Conservation (phyloP, 306 rosid genomes). For the Vigna reflexopilosa region DNA sequence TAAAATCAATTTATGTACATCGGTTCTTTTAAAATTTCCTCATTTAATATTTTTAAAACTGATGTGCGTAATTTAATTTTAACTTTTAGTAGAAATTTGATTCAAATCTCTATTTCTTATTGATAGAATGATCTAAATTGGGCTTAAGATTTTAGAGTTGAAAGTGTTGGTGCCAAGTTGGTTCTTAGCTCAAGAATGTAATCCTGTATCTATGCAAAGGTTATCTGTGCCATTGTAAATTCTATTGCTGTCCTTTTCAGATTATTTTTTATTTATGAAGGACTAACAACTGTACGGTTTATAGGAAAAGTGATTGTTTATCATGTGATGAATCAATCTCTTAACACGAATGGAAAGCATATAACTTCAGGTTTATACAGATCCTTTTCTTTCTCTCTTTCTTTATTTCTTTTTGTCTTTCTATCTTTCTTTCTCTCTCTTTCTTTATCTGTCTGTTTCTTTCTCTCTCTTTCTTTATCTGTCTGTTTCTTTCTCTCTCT, state of each 20-base stretch:
- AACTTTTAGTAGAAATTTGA: neutral
- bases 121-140: neutral
- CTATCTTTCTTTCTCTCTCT: too few species aligned
- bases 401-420: too few species aligned
- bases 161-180: conserved; percentile 27
- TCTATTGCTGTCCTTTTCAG: conserved; percentile 40
- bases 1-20: neutral
- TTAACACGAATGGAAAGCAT: conserved; percentile 16
- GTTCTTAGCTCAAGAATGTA: conserved; percentile 38
- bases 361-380: conserved; percentile 14
- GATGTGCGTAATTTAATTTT: conserved; percentile 6
- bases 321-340: conserved; percentile 28
- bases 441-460: too few species aligned
- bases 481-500: too few species aligned
- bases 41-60: neutral
- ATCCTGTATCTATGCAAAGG: conserved; percentile 15
- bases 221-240: conserved; percentile 37
- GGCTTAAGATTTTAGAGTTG: conserved; percentile 19
- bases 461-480: too few species aligned
- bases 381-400: neutral
- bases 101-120: neutral
- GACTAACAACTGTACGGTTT: conserved; percentile 41
- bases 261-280: conserved; percentile 28
- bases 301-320: conserved; percentile 37
- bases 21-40: neutral